Conservation (phyloP, 148 eudicot species). For the Gaultheria prostrata region DNA sequence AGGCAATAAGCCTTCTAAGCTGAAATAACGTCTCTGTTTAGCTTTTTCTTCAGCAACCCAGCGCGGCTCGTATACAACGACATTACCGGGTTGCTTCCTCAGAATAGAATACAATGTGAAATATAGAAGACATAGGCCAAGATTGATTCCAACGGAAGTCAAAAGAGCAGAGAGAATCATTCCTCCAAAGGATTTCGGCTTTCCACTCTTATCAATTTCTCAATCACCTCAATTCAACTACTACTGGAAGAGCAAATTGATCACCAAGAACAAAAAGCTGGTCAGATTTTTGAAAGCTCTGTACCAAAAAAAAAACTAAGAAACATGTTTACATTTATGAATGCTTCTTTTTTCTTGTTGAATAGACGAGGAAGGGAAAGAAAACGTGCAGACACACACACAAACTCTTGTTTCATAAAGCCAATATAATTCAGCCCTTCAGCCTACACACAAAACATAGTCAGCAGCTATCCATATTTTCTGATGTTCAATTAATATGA, state of each 20-base stretch:
- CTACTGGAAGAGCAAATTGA: background rate
- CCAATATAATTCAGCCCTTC: background rate
- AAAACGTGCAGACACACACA: background rate
- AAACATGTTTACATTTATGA: background rate
- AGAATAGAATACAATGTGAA: constrained; percentile 62
- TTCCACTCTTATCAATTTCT: background rate
- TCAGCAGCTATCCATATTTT: background rate
- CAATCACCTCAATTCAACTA: constrained; percentile 9
- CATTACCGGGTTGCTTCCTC: constrained; percentile 61
- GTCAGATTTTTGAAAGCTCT: background rate
- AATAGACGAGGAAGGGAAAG: background rate
- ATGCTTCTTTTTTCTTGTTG: background rate
- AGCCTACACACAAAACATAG: too few relatives aligned
- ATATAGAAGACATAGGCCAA: constrained; percentile 58
- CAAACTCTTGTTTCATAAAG: background rate
- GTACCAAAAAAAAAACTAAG: background rate
- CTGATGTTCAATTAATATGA: background rate
- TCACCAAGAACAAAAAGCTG: constrained; percentile 1
- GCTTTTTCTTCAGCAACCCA: constrained; percentile 55
- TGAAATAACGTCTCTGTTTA: constrained; percentile 38
- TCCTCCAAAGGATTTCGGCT: constrained; percentile 23
- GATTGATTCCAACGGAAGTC: constrained; percentile 84
- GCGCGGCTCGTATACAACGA: constrained; percentile 63
- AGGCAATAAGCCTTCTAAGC: constrained; percentile 54
- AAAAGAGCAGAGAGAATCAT: constrained; percentile 85